These are phyloP conservation scores for Candida orba DNA, from an alignment of 805 yeast species.

Conservation along the genomic window DNA sequence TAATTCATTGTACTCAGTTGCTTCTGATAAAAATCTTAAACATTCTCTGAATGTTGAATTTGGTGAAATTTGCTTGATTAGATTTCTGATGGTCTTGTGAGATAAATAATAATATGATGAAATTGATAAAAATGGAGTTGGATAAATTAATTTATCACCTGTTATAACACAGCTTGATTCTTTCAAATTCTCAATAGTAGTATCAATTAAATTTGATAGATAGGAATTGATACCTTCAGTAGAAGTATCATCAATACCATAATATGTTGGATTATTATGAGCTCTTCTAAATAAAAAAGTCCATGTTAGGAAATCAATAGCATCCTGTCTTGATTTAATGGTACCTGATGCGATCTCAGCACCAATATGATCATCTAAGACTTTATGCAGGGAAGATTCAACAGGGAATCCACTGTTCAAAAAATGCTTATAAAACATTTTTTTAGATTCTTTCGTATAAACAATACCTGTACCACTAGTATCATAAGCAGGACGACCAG, in stretches of 20 bases:
- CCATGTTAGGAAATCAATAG: constrained; percentile 92
- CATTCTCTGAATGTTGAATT: constrained; percentile 51
- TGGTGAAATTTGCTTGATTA: constrained; percentile 45
- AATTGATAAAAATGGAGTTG: constrained; percentile 80
- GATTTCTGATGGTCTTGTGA: constrained; percentile 74
- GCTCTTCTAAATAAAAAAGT: constrained; percentile 90
- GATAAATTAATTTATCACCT: constrained; percentile 37
- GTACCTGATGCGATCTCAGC: constrained; percentile 96
- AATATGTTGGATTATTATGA: constrained; percentile 87
- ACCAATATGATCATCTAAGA: constrained; percentile 83
- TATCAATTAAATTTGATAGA: constrained; percentile 64
- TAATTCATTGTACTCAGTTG: constrained; percentile 85
- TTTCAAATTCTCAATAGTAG: constrained; percentile 54
- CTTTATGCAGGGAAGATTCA: constrained; percentile 73
- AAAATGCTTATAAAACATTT: constrained; percentile 81
- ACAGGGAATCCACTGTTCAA: constrained; percentile 95
- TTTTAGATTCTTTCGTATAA: constrained; percentile 71
- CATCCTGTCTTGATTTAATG: constrained; percentile 89
- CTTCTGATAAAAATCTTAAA: constrained; percentile 85
- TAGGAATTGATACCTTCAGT: constrained; percentile 71
- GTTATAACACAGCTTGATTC: constrained; percentile 65
- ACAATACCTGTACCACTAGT: constrained; percentile 87
- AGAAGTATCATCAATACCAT: constrained; percentile 77
- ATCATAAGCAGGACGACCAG: constrained; percentile 97
- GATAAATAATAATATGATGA: constrained; percentile 91